phyloP scores from a whole-genome alignment of 192 early-diverging fungal species.

The Phycomyces blakesleeanus region DNA sequence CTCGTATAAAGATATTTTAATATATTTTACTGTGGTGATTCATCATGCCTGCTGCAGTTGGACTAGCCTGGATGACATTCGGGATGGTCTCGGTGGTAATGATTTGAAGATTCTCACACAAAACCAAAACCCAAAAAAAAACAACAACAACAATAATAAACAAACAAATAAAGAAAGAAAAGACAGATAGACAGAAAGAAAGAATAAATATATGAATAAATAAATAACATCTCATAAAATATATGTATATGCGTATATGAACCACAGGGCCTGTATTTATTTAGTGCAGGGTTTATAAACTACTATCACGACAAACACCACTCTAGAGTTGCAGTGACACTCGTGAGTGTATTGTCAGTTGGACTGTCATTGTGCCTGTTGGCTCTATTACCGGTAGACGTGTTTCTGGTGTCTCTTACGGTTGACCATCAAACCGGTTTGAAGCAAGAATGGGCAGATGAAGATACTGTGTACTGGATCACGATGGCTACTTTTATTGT shows the following conservation, averaged over 20 bases:
- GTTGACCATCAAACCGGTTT: conserved; percentile 47
- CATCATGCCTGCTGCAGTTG: conserved; percentile 31
- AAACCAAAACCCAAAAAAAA: no score
- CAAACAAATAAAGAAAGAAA: no score
- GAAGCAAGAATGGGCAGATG: conserved; percentile 53
- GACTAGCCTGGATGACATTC: conserved; percentile 45
- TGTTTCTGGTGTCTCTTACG: conserved; percentile 54
- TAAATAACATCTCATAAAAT: no score
- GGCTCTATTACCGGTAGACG: conserved; percentile 50
- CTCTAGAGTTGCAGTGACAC: conserved; percentile 39
- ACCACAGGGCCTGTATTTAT: conserved; percentile 33
- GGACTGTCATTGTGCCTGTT: conserved; percentile 41
- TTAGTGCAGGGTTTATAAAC: conserved; percentile 38
- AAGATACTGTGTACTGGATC: conserved; percentile 40
- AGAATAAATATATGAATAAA: no score
- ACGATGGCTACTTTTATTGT: conserved; percentile 32
- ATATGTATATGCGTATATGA: no score
- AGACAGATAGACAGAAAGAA: no score
- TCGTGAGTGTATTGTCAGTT: conserved; percentile 36
- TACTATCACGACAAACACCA: conserved; percentile 46
- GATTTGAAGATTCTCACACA: not conserved
- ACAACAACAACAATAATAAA: no score
- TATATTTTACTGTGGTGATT: no score
- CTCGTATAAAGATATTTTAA: no score
- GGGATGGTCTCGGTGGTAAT: conserved; percentile 41